Evolutionary conservation across 2,329 filamentous ascomycete genomes (phyloP).

Genomic region (Trichoderma sp.): DNA sequence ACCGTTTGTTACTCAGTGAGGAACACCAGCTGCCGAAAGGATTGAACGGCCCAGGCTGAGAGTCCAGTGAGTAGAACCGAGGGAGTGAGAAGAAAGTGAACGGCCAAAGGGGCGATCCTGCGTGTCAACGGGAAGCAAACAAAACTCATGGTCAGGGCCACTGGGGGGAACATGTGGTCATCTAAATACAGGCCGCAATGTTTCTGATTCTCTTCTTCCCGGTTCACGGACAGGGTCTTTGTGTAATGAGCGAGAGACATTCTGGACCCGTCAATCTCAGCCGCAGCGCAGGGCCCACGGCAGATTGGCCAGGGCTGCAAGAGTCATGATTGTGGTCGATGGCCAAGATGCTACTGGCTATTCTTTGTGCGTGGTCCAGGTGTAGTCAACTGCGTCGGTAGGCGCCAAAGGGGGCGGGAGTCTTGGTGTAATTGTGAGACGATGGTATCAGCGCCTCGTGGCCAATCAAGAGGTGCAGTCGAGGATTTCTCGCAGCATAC

Average conservation of each 20-base stretch:
- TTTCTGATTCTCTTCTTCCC: background rate
- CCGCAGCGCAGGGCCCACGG: background rate
- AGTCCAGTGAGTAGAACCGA: background rate
- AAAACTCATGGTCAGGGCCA: background rate
- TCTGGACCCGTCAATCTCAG: background rate
- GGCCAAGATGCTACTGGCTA: background rate
- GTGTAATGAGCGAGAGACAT: background rate
- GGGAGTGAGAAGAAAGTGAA: slow-evolving; percentile 14
- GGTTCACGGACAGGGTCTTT: background rate
- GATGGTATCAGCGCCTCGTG: background rate
- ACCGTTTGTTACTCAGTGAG: slow-evolving; percentile 20
- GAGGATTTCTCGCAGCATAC: background rate
- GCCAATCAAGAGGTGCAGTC: slow-evolving; percentile 7
- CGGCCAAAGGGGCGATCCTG: background rate
- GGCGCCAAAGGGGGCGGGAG: background rate
- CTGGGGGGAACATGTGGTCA: background rate
- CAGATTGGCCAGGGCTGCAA: background rate
- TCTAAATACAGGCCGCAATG: slow-evolving; percentile 20
- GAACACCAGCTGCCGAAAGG: slow-evolving; percentile 36
- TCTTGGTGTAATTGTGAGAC: slow-evolving; percentile 20
- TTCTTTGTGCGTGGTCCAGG: background rate
- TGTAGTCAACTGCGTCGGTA: background rate
- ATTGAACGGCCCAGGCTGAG: slow-evolving; percentile 33
- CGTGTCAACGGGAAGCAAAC: background rate
- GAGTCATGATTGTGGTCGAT: background rate